These are phyloP conservation scores for Paragyromitra xinjiangensis DNA, from an alignment of 495 filamentous ascomycete genomes.

Conservation along the genomic window DNA sequence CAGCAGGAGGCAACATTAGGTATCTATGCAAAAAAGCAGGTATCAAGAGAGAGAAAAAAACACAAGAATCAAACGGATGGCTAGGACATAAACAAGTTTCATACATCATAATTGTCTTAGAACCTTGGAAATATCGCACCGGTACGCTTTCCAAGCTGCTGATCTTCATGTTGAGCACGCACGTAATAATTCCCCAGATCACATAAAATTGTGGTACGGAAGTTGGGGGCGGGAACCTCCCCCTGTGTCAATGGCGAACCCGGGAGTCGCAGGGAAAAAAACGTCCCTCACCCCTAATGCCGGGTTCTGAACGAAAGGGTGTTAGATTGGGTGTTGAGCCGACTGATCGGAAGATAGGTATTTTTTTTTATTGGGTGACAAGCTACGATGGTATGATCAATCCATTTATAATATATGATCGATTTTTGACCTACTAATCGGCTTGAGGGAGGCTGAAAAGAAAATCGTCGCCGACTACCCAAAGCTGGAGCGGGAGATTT, in stretches of 20 bases:
- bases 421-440: slow-evolving; percentile 31
- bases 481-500: neutral
- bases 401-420: slow-evolving; percentile 24
- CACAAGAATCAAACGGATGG: neutral
- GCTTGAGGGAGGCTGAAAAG: slow-evolving; percentile 13
- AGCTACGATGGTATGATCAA: slow-evolving; percentile 32
- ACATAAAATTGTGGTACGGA: slow-evolving; percentile 40
- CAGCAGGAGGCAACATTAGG: neutral
- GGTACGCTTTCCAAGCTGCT: slow-evolving; percentile 33
- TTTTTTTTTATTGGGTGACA: slow-evolving; percentile 1
- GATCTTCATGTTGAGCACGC: slow-evolving; percentile 29
- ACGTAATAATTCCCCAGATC: slow-evolving; percentile 27
- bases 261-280: slow-evolving; percentile 6
- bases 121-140: slow-evolving; percentile 9
- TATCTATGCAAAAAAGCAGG: slow-evolving; percentile 9
- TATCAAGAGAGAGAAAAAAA: slow-evolving; percentile 1
- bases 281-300: slow-evolving; percentile 4
- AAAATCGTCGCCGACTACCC: slow-evolving; percentile 12
- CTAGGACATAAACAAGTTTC: slow-evolving; percentile 20
- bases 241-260: slow-evolving; percentile 15
- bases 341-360: slow-evolving; percentile 26
- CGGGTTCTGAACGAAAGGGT: slow-evolving; percentile 2
- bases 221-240: slow-evolving; percentile 34
- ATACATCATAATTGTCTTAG: slow-evolving; percentile 15
- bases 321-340: slow-evolving; percentile 33